Base-by-base conservation (phyloP, 2,329 filamentous ascomycete genomes). In the Cyphellophora attinorum region DNA sequence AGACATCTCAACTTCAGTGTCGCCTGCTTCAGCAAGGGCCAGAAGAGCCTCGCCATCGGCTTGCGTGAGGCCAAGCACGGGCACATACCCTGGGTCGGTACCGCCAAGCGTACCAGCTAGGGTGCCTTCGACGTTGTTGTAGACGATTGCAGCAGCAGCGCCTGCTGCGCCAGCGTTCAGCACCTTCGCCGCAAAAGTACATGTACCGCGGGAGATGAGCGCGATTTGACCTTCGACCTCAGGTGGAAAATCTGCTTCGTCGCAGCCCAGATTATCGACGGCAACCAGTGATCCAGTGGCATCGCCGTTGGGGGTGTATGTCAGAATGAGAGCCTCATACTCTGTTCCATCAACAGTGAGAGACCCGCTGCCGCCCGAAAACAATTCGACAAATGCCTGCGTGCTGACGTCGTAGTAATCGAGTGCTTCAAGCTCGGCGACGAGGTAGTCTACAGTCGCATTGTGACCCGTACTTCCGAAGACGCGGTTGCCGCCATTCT, bases 101-200 rank as follows among this genome's bases (percentile, higher is more conserved):
- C 61, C 65, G 8, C 79, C 81, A 3, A 91, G 65, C 1, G 82
- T 88, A 27, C 82, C 84, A 33, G 70, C 67, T 1, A 85, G 58
- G 3, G 60, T 55, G 2, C 74, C 81, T 1, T 68, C 59, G 2
- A 75, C 74, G 46, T 78, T 80, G 63, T 89, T 85, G 60, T 83
- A 88, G 32, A 91, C 67, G 11, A 91, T 60, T 1, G 78, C 80
- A 2, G 77, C 83, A 3, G 74, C 56, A 4, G 84, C 84, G 13
- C 82, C 81, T 1, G 80, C 80, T 31, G 64, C 67, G 27, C 77
- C 79, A 5, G 84, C 82, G 11, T 72, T 61, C 34, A 68, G 68
- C 2, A 79, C 79, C 62, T 91, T 91, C 39, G 67, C 58, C 8
- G 77, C 81, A 47, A 89, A 91, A 5, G 74, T 47, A 52, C 84